Evolutionary conservation across 306 rosid genomes (phyloP), one percentile per base, ranked within the genome.

Genomic region (Fragaria vesca): DNA sequence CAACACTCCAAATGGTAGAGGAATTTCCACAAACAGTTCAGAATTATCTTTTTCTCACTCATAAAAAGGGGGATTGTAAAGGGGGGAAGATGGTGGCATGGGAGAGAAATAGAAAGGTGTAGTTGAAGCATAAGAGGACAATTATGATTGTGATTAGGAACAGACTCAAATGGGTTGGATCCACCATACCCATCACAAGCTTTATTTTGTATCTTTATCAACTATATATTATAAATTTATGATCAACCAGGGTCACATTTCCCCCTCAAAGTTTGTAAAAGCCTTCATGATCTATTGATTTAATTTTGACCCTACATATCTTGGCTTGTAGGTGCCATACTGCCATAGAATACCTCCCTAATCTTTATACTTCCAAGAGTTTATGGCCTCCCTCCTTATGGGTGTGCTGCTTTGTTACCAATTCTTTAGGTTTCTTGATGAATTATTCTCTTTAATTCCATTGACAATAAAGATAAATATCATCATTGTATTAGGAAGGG

Each of bases 111-210:
- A 69, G 79, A 66, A 82, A 78, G 82, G 76, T 61, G 66, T 83
- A 74, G 54, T 60, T 71, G 78, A 78, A 81, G 88, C 76, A 48
- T 76, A 69, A 87, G 80, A 82, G 46, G 81, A 81, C 88, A 89
- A 89, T 89, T 73, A 86, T 87, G 83, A 74, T 76, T 83, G 74
- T 62, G 67, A 51, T 86, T 80, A 74, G 86, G 83, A 77, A 80
- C 84, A 89, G 81, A 65, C 68, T 83, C 81, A 61, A 76, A 89
- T 88, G 88, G 88, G 87, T 83, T 87, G 90, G 90, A 81, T 86
- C 93, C 93, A 89, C 90, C 89, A 55, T 71, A 40, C 36, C 21
- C 32, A 21, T 13, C 24, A 68, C 72, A 21, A 75, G 73, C 36
- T 65, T 74, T 82, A 85, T 85, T 79, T 52, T 61, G 12, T 61